These are phyloP conservation scores for Thozetella sp. DNA, from an alignment of 495 filamentous ascomycete species.

Conservation along the genomic window DNA sequence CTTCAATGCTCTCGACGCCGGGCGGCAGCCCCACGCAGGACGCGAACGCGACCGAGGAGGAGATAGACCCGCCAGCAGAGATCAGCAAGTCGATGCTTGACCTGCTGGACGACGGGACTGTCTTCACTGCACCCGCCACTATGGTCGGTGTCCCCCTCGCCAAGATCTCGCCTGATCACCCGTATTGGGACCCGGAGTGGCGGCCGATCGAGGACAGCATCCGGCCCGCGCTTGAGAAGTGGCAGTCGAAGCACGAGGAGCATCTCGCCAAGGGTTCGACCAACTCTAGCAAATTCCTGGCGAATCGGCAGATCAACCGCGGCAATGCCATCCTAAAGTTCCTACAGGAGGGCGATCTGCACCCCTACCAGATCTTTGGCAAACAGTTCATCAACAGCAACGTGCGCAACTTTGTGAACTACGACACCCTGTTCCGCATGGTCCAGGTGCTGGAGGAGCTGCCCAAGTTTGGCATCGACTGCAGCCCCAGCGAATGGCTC, in stretches of 20 bases:
- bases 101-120: conserved; percentile 36
- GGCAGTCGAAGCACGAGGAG: conserved; percentile 35
- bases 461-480: conserved; percentile 41
- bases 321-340: conserved; percentile 43
- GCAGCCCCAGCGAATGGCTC: conserved; percentile 47
- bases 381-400: conserved; percentile 38
- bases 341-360: conserved; percentile 38
- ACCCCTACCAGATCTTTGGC: conserved; percentile 48
- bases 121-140: conserved; percentile 37
- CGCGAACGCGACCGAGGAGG: conserved; percentile 7
- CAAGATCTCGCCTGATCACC: conserved; percentile 38
- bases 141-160: conserved; percentile 45
- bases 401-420: conserved; percentile 31
- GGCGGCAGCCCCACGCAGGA: conserved; percentile 15
- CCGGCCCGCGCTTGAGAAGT: conserved; percentile 28
- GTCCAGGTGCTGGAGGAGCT: conserved; percentile 47
- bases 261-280: conserved; percentile 11
- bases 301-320: conserved; percentile 46
- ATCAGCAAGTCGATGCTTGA: conserved; percentile 37
- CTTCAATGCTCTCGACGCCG: conserved; percentile 6
- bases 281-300: conserved; percentile 40
- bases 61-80: conserved; percentile 17
- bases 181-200: conserved; percentile 50
- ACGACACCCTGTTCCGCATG: conserved; percentile 49
- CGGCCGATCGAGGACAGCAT: conserved; percentile 29